Evolutionary conservation across 345 rosid genomes (phyloP), one percentile per base, ranked within the genome.

Genomic region (Bruguiera parviflora): DNA sequence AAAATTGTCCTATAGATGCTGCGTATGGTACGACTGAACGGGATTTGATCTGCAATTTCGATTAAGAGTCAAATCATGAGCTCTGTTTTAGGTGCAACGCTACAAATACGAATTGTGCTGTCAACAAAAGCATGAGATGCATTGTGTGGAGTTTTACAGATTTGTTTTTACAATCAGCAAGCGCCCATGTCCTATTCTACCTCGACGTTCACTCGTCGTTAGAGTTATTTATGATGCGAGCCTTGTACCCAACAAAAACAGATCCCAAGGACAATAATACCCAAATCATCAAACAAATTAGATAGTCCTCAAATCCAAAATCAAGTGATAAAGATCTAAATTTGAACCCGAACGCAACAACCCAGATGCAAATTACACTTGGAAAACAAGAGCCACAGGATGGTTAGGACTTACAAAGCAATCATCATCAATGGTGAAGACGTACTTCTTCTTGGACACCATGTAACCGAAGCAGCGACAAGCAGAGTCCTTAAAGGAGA

Each of bases 391-490:
- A 59, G 29, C 46, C n/a, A 56, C 43, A 0, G 29, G 64, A 58
- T 72, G 25, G 5, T 25, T 29, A 22, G 3, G 7, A 82, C 97
- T 88, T 77, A 94, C 98, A 59, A 91, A 94, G 85, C 98, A 94
- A 67, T 94, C 98, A 64, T 94, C 98, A 72, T 94, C 98, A 43
- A 94, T 91, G 79, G 98, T 94, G 88, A 73, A 94, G 78, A 94
- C 84, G 63, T 94, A 94, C 86, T 94, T 94, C 90, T 94, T 94
- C 88, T 89, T 94, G 76, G 98, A 94, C 37, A 94, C 85, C 98
- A 94, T 91, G 80, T 88, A 94, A 5, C 98, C 98, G 72, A 94
- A 94, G 86, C 97, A 91, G 5, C 98, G 89, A 69, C 98, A 94
- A 65, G 97, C 97, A 20, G 97, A 91, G 79, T 94, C 98, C 86